Evolutionary conservation across 805 yeast genomes (phyloP), one percentile per base, ranked within the genome.

Genomic region (Ogataea sp.): DNA sequence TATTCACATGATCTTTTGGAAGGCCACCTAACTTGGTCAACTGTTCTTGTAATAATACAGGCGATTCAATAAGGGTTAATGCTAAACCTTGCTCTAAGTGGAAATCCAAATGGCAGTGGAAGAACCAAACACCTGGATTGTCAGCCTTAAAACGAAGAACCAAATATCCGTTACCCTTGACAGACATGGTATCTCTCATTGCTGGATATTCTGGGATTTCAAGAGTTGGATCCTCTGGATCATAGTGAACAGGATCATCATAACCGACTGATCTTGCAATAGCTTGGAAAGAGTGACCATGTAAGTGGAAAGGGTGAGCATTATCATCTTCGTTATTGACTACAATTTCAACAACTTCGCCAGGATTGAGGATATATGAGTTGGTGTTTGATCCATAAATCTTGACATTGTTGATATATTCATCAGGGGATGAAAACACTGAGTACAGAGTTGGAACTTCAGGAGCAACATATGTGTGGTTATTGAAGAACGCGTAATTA

Each of bases 221-320:
- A 17, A 20, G 3, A 10, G 39, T 34, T 34, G 43, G 31, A 29
- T 40, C 39, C 31, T 36, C 24, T 36, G 29, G 21, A 29, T 31
- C 43, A 50, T 68, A 83, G n/a, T 81, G 80, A 20, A 62, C 69
- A 32, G 77, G 78, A 37, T 68, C 68, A 37, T 68, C 77, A 16
- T 64, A 72, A 36, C 67, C 75, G 35, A 65, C 70, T 35, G 78
- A 78, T 43, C 87, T 84, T 4, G 82, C 76, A 41, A 89, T 59
- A 2, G 80, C 67, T 66, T 89, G 97, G 80, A 88, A 89, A 35
- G 61, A 74, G 58, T 83, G 90, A 17, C 97, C 97, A 65, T 89
- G 97, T 56, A 89, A 65, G 66, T 89, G 97, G 89, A 89, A 88
- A 14, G 97, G 97, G 66, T 90, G 97, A 51, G 73, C 82, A 52